Percentiles rank a stretch among this genome's conserved stretches.
Conservation (phyloP, 331 rosid genomes). For the Erythrophleum ivorense region DNA sequence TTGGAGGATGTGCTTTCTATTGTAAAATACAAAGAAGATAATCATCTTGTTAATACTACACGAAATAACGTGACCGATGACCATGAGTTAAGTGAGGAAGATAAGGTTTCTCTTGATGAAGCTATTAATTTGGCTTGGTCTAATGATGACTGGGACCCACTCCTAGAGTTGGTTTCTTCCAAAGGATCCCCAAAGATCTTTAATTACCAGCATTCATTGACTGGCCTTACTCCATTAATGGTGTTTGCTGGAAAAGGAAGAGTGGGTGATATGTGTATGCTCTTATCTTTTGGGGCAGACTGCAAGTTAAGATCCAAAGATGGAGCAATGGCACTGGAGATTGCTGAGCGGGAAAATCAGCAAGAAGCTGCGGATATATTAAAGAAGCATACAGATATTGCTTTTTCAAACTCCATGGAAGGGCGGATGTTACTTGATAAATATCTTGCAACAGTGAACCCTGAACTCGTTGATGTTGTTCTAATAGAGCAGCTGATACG, state of each 20-base stretch:
- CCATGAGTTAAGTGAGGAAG: conserved; percentile 63
- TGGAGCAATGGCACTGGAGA: conserved; percentile 71
- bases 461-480: conserved; percentile 71
- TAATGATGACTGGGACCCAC: conserved; percentile 75
- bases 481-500: conserved; percentile 72
- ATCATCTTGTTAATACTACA: conserved; percentile 59
- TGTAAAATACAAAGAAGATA: conserved; percentile 54
- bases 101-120: conserved; percentile 77
- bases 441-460: conserved; percentile 63
- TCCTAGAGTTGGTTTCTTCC: conserved; percentile 75
- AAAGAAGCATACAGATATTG: conserved; percentile 57
- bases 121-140: conserved; percentile 86
- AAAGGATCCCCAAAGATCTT: conserved; percentile 55
- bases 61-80: conserved; percentile 41
- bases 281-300: conserved; percentile 80
- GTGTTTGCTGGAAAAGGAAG: conserved; percentile 94
- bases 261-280: conserved; percentile 76
- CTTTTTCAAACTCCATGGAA: conserved; percentile 53
- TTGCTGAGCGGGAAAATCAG: conserved; percentile 71
- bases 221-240: conserved; percentile 83
- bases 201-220: conserved; percentile 83
- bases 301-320: conserved; percentile 71
- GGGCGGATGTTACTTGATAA: conserved; percentile 57
- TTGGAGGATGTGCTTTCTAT: conserved; percentile 92
- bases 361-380: conserved; percentile 64